Conservation (phyloP, 2,329 filamentous ascomycete species). For the Oidium heveae region DNA sequence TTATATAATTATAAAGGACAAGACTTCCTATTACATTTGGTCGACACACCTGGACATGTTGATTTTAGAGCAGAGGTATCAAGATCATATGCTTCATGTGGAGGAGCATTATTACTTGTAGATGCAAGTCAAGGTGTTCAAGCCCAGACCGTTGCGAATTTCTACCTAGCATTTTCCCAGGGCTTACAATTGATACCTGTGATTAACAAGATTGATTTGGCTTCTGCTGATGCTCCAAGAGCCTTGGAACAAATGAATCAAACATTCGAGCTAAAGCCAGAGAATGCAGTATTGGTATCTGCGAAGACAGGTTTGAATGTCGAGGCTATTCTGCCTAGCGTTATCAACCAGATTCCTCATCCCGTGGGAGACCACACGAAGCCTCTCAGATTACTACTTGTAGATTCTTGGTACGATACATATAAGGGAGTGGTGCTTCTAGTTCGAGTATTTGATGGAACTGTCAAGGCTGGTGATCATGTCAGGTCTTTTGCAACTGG, state of each 20-base stretch:
- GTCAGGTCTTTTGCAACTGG: slow-evolving; percentile 75
- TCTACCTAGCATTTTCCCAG: slow-evolving; percentile 89
- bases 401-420: slow-evolving; percentile 96
- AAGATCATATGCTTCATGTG: slow-evolving; percentile 84
- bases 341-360: slow-evolving; percentile 63
- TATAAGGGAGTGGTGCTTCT: slow-evolving; percentile 85
- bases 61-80: slow-evolving; percentile 95
- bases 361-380: slow-evolving; percentile 48
- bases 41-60: slow-evolving; percentile 92
- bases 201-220: slow-evolving; percentile 89
- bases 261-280: slow-evolving; percentile 67
- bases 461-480: slow-evolving; percentile 57
- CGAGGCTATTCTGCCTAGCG: slow-evolving; percentile 52
- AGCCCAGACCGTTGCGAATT: slow-evolving; percentile 95
- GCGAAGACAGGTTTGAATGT: slow-evolving; percentile 90
- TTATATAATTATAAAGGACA: slow-evolving; percentile 65
- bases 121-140: slow-evolving; percentile 94
- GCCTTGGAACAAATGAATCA: slow-evolving; percentile 67
- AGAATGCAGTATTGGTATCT: slow-evolving; percentile 53
- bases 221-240: slow-evolving; percentile 63
- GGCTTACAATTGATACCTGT: slow-evolving; percentile 70
- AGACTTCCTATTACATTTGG: slow-evolving; percentile 83
- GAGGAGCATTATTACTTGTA: slow-evolving; percentile 73
- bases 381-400: slow-evolving; percentile 61
- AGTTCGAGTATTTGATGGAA: slow-evolving; percentile 76